A percentile compares a stretch with the other conserved stretches of the same genome.
phyloP scores from a whole-genome alignment of 148 eudicot genomes.

The Selenicereus undatus region DNA sequence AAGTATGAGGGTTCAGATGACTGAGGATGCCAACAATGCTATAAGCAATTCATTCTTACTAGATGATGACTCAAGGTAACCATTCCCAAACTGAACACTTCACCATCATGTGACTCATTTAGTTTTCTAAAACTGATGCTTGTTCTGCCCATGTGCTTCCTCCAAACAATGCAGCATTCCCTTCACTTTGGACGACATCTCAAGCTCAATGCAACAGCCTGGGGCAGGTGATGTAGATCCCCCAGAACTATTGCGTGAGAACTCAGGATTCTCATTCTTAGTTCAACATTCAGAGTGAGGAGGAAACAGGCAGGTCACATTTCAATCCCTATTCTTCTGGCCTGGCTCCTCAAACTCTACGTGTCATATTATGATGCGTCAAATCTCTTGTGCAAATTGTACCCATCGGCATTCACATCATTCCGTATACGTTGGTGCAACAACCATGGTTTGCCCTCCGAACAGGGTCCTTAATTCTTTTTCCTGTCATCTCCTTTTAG shows the following conservation, averaged over 20 bases:
- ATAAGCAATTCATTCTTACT: slow-evolving; percentile 91
- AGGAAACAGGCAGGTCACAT: not conserved
- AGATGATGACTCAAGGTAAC: slow-evolving; percentile 94
- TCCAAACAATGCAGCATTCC: slow-evolving; percentile 65
- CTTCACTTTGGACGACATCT: slow-evolving; percentile 87
- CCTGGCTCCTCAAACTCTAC: slow-evolving; percentile 9
- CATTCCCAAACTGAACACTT: not conserved
- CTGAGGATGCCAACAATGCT: slow-evolving; percentile 89
- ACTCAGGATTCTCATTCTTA: slow-evolving; percentile 85
- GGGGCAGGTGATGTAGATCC: slow-evolving; percentile 75
- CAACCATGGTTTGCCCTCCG: slow-evolving; percentile 28
- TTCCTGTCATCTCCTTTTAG: slow-evolving; percentile 21
- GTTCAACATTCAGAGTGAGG: slow-evolving; percentile 49
- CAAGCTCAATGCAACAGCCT: slow-evolving; percentile 70
- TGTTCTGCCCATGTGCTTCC: not conserved
- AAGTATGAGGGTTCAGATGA: slow-evolving; percentile 94
- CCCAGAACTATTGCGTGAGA: slow-evolving; percentile 79
- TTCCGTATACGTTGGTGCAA: slow-evolving; percentile 28
- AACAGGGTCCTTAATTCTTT: slow-evolving; percentile 31
- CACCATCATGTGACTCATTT: not conserved
- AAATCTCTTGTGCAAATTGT: slow-evolving; percentile 25
- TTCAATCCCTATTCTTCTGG: slow-evolving; percentile 2
- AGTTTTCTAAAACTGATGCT: not conserved
- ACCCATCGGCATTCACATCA: slow-evolving; percentile 22
- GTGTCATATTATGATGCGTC: slow-evolving; percentile 15